Base-by-base conservation (phyloP, 2,329 filamentous ascomycete genomes). In the Talaromyces sp. region DNA sequence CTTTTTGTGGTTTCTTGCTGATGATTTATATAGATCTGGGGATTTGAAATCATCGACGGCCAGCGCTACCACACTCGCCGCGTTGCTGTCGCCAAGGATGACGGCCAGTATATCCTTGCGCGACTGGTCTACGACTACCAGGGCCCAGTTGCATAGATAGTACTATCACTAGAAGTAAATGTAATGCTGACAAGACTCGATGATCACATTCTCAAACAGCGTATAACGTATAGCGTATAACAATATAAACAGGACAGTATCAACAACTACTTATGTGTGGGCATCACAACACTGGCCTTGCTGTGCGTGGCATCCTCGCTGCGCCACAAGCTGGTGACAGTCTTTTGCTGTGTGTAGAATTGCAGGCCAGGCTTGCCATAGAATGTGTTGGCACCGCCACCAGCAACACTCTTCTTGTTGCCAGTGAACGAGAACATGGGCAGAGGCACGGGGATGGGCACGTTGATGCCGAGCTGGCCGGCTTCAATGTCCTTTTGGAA, bases 291-390 rank as follows among this genome's bases (percentile, higher is more conserved):
- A 69, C 88, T 86, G 17, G 93, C 93, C 84, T 93, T 93, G 66
- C 87, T 89, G 59, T 86, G 88, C 55, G 95, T 84, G 0, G 91
- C 93, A 78, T 97, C 93, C 70, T 93, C 87, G 63, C 84, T 86
- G 71, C 86, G 86, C 95, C 95, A 99, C 73, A 96, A 79, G 66
- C 91, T 89, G 58, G 95, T 99, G 55, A 99, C 95, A 2, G 95
- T 99, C 89, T 99, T 98, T 72, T 90, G 85, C 80, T 98, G 95
- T 3, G 95, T 99, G 78, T 96, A 98, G 74, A 99, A 99, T 73
- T 90, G 88, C 73, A 99, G 78, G 26, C 93, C 95, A 0, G 92
- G 91, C 77, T 90, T 89, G 66, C 95, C 95, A 78, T 99, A 99
- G 75, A 99, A 98, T 17, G 92, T 96, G 79, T 86, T 96, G 41